phyloP scores from a whole-genome alignment of 164 flowering plant genomes.

The Pachysandra terminalis region DNA sequence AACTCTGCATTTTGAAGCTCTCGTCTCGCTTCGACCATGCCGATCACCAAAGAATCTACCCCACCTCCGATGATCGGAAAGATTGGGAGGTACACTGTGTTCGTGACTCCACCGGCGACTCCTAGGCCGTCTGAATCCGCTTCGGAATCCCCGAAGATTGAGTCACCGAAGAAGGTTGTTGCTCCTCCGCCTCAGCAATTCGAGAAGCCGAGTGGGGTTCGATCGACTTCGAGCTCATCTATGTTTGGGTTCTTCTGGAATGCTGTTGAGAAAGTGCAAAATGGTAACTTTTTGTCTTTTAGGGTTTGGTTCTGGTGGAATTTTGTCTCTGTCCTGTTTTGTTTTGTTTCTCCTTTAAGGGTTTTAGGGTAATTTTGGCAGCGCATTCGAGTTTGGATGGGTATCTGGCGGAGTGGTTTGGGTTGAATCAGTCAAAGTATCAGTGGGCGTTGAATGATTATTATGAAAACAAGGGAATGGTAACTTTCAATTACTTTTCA shows the following conservation, averaged over 20 bases:
- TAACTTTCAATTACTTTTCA: slow-evolving; percentile 27
- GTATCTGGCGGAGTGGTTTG: slow-evolving; percentile 87
- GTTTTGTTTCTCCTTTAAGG: slow-evolving; percentile 2
- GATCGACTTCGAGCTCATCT: slow-evolving; percentile 28
- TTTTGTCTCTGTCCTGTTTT: not conserved
- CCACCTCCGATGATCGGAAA: slow-evolving; percentile 92
- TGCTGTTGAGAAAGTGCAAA: slow-evolving; percentile 68
- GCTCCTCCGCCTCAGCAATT: slow-evolving; percentile 58
- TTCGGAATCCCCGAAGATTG: slow-evolving; percentile 8
- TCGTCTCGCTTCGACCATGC: slow-evolving; percentile 15
- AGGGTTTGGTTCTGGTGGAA: not conserved
- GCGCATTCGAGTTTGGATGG: slow-evolving; percentile 90
- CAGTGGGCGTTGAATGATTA: slow-evolving; percentile 98
- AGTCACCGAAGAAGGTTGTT: slow-evolving; percentile 9
- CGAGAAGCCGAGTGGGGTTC: slow-evolving; percentile 22
- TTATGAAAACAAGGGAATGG: slow-evolving; percentile 70
- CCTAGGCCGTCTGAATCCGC: slow-evolving; percentile 1
- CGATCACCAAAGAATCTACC: slow-evolving; percentile 39
- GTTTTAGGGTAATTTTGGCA: slow-evolving; percentile 24
- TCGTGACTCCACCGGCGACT: slow-evolving; percentile 68
- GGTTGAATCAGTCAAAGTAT: slow-evolving; percentile 88
- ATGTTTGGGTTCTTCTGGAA: slow-evolving; percentile 59
- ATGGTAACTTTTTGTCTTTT: slow-evolving; percentile 38
- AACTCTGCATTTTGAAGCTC: not conserved
- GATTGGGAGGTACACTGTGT: slow-evolving; percentile 93